Conservation (phyloP, 208 protist species). For the Entamoeba invadens region DNA sequence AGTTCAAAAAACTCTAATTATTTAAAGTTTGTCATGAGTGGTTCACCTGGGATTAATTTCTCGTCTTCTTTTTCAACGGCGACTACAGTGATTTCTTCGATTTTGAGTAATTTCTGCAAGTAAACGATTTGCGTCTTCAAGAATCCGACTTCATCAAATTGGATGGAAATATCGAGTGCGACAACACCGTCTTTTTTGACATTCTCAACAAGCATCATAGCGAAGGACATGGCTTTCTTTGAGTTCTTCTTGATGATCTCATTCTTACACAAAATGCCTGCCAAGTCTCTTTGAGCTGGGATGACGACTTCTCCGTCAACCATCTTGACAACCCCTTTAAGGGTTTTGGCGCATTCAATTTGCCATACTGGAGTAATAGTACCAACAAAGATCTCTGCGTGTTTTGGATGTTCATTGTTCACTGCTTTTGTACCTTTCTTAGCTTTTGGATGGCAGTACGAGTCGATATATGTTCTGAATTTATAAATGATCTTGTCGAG, state of each 20-base stretch:
- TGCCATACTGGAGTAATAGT: not conserved
- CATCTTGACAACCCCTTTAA: not conserved
- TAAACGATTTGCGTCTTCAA: not conserved
- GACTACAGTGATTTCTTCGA: not conserved
- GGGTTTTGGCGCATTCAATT: not conserved
- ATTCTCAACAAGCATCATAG: not conserved
- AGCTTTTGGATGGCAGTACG: not conserved
- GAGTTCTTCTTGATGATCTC: not conserved
- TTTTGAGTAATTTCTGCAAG: not conserved
- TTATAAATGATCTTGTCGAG: not conserved
- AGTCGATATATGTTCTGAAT: not conserved
- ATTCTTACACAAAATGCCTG: not conserved
- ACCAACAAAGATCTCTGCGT: not conserved
- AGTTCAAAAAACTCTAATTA: no score
- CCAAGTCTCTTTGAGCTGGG: not conserved
- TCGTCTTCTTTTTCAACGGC: not conserved
- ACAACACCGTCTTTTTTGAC: not conserved
- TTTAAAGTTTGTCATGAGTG: not conserved
- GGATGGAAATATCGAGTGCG: not conserved
- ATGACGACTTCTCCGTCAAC: not conserved
- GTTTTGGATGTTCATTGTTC: not conserved
- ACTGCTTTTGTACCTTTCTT: not conserved
- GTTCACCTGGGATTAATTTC: not conserved
- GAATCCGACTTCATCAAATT: not conserved
- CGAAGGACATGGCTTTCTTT: not conserved